Evolutionary conservation across 106 monocot species (phyloP), one percentile per base, ranked within the genome.

Genomic region (Hemerocallis citrina): DNA sequence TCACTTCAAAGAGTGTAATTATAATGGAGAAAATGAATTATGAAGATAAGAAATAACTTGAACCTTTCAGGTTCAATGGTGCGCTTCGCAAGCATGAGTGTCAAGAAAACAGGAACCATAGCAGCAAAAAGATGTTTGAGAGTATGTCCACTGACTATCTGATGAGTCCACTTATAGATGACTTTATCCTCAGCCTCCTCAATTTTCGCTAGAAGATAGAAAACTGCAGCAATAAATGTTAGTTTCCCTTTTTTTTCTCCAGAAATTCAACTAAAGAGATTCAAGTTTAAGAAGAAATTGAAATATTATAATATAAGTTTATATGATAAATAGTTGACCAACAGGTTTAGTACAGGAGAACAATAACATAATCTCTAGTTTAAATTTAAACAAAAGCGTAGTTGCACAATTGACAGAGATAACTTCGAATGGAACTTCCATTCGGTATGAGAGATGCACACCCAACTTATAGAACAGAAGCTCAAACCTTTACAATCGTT

Each of bases 201-300:
- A n/a, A 91, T 72, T 77, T 96, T 96, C 15, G 90, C 90, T 68
- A 96, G 57, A 23, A 91, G 91, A 88, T 98, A 98, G 74, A 98
- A 98, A 49, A 71, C 96, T 57, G 34, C 34, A 57, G 36, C 21
- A 36, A 13, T 10, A 51, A 12, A 21, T 20, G 46, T 21, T 20
- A 4, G n/a, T n/a, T n/a, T n/a, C n/a, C n/a, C n/a, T n/a, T n/a
- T n/a, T n/a, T n/a, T n/a, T n/a, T n/a, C n/a, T n/a, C 8, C 25
- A 51, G 25, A 55, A 1, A 30, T 8, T 5, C 9, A 16, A 55
- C 30, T 24, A 30, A 55, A 2, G 30, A 31, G 3, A 55, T 30
- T 28, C 54, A 52, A 55, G 14, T 55, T 55, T 21, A 20, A 46
- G 27, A 55, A 29, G 54, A 55, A 30, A 23, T n/a, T n/a, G n/a